Percentiles rank a stretch among this genome's conserved stretches.
Conservation (phyloP, 495 filamentous ascomycete species). For the Rhypophila decipiens region DNA sequence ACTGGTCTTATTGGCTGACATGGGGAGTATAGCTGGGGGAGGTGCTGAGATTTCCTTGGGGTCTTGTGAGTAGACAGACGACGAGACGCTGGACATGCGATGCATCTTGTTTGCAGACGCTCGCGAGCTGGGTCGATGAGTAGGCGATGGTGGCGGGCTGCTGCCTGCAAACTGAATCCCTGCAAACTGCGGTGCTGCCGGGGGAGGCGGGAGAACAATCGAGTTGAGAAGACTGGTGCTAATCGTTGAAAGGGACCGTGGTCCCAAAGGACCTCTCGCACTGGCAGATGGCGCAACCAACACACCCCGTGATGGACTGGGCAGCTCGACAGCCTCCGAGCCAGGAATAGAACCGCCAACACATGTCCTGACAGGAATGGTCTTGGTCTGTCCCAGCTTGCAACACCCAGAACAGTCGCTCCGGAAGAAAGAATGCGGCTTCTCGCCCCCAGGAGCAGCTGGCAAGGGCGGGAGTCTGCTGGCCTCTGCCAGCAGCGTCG, state of each 20-base stretch:
- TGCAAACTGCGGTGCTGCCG: neutral
- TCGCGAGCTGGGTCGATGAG: neutral
- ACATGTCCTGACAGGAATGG: conserved; percentile 5
- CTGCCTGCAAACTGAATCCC: neutral
- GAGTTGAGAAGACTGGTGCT: conserved; percentile 2
- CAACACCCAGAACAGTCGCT: neutral
- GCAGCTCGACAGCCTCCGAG: neutral
- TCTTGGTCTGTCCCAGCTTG: neutral
- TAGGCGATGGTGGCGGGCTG: too few relatives aligned
- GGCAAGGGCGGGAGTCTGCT: conserved; percentile 10
- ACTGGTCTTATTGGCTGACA: conserved; percentile 8
- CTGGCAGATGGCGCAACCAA: neutral
- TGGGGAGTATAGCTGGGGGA: neutral
- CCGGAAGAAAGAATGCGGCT: neutral
- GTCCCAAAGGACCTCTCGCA: neutral
- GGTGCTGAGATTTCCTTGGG: neutral
- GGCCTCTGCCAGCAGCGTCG: neutral
- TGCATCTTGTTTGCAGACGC: neutral
- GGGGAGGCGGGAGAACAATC: conserved; percentile 6
- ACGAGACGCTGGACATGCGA: conserved; percentile 12
- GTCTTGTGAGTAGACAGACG: conserved; percentile 22
- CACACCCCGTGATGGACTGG: neutral
- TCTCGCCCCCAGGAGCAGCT: neutral
- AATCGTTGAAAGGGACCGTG: neutral
- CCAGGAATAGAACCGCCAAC: neutral